Evolutionary conservation across 2,329 filamentous ascomycete species (phyloP).

Genomic region (Alternaria gaisen): DNA sequence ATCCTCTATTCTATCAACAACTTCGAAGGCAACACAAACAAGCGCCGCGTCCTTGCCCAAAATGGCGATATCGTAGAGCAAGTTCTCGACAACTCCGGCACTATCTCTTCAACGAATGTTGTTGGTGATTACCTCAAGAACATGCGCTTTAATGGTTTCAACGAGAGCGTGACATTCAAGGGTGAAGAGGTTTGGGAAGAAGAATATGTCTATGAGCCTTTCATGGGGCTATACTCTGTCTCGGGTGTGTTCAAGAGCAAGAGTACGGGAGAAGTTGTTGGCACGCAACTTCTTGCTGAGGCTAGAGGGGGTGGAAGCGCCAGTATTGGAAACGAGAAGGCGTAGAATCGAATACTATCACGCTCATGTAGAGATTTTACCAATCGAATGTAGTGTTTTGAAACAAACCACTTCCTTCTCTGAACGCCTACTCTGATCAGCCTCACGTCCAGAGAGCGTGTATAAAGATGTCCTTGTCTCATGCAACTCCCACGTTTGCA

Average conservation of each 20-base stretch:
- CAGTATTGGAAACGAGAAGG: slow-evolving; percentile 53
- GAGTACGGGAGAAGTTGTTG: slow-evolving; percentile 58
- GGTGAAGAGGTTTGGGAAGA: slow-evolving; percentile 60
- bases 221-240: slow-evolving; percentile 56
- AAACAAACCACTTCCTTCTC: not conserved
- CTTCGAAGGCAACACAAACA: slow-evolving; percentile 63
- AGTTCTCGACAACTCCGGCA: slow-evolving; percentile 63
- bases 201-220: slow-evolving; percentile 64
- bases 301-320: slow-evolving; percentile 62
- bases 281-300: slow-evolving; percentile 63
- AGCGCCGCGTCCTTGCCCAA: slow-evolving; percentile 65
- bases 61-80: slow-evolving; percentile 65
- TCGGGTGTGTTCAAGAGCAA: slow-evolving; percentile 61
- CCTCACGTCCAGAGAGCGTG: not conserved
- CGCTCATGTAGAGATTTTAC: not conserved
- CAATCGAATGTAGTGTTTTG: not conserved
- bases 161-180: slow-evolving; percentile 49
- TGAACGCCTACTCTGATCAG: not conserved
- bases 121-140: slow-evolving; percentile 62
- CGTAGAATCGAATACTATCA: not conserved
- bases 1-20: slow-evolving; percentile 70
- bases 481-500: not conserved
- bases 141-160: slow-evolving; percentile 66
- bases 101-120: slow-evolving; percentile 53
- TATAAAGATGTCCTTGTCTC: not conserved